phyloP scores from a whole-genome alignment of 106 monocot genomes.

The Dendrobium officinale region DNA sequence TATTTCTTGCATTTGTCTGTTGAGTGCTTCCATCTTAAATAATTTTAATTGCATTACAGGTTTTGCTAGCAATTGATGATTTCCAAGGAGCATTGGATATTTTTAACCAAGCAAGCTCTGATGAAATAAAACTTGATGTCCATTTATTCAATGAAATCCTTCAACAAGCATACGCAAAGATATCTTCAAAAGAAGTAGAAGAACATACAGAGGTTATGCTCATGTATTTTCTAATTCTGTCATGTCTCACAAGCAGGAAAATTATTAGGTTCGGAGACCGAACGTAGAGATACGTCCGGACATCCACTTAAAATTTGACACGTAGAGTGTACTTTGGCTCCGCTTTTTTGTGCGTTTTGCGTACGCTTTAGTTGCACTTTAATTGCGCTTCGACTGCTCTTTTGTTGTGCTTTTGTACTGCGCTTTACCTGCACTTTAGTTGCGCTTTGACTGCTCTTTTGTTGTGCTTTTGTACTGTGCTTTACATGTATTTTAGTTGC shows the following conservation, averaged over 20 bases:
- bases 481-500: too few relatives aligned
- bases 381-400: too few relatives aligned
- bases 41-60: slow-evolving; percentile 21
- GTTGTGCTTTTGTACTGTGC: too few relatives aligned
- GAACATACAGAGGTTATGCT: neutral
- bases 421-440: too few relatives aligned
- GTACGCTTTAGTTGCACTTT: too few relatives aligned
- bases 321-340: too few relatives aligned
- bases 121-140: slow-evolving; percentile 54
- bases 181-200: slow-evolving; percentile 8
- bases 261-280: too few relatives aligned
- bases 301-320: too few relatives aligned
- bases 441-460: too few relatives aligned
- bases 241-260: neutral
- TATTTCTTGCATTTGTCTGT: neutral
- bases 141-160: slow-evolving; percentile 71
- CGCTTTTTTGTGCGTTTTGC: too few relatives aligned
- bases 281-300: too few relatives aligned
- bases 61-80: slow-evolving; percentile 52
- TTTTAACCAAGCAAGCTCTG: slow-evolving; percentile 29
- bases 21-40: neutral
- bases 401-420: too few relatives aligned
- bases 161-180: slow-evolving; percentile 53
- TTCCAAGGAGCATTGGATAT: slow-evolving; percentile 45
- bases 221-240: neutral